Evolutionary conservation across 2,329 filamentous ascomycete genomes (phyloP), one percentile per base, ranked within the genome.

Genomic region (Fusarium sp.): DNA sequence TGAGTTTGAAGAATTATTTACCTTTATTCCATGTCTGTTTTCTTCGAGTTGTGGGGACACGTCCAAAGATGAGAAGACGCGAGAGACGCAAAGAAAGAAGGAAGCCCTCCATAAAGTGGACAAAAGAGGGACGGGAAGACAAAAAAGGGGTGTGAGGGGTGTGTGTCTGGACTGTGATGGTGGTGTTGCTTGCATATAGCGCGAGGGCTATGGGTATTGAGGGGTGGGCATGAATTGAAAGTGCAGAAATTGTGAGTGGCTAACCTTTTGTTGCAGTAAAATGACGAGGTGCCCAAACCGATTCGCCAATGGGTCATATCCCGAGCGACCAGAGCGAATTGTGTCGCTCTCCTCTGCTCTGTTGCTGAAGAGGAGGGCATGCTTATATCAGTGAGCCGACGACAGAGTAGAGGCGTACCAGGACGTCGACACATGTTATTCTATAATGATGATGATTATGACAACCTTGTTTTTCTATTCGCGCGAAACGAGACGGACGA

Each of bases 181-280:
- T 63, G 62, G 66, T 69, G 66, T 65, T 67, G 52, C 62, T 70
- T 67, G 66, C 66, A 69, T 67, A 68, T 69, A 67, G 53, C 57
- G 52, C 57, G 62, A 63, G 66, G 52, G 58, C 44, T 64, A 52
- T 69, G 65, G 61, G 66, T 45, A 52, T 67, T 40, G 44, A 36
- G 52, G 23, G 38, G 34, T 30, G 51, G 42, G 28, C 38, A 46
- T 52, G 36, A 38, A 54, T 31, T 23, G 31, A 13, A 30, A 37
- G 36, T 26, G 50, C 53, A 57, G 38, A 57, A 57, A 69, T 56
- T 42, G 47, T 57, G 53, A 67, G 56, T 63, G 62, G 55, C 62
- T 70, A 44, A 70, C 67, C 33, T 33, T 20, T 38, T 51, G 16
- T 59, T 55, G 45, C 50, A 68, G 64, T 68, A 52, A 65, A 51